Conservation (phyloP, 108 stramenopile genomes). For the Cyclotella baltica region DNA sequence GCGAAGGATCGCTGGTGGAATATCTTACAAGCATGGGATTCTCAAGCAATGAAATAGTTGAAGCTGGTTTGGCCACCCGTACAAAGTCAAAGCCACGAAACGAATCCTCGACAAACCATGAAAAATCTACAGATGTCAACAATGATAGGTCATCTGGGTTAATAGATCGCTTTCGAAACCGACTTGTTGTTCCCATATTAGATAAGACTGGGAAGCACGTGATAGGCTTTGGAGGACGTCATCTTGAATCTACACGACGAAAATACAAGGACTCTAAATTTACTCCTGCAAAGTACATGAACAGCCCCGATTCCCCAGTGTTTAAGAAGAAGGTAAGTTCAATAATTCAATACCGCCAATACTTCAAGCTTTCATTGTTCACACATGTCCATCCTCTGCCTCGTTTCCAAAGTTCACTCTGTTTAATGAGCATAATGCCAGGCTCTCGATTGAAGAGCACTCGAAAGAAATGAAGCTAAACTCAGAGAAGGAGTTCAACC, state of each 20-base stretch:
- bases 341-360: background rate
- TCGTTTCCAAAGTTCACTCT: slow-evolving; percentile 65
- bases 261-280: slow-evolving; percentile 31
- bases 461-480: background rate
- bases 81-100: slow-evolving; percentile 44
- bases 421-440: slow-evolving; percentile 82
- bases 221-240: slow-evolving; percentile 81
- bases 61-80: slow-evolving; percentile 85
- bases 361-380: slow-evolving; percentile 69
- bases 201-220: slow-evolving; percentile 70
- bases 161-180: slow-evolving; percentile 85
- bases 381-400: too few species aligned
- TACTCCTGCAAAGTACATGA: slow-evolving; percentile 88
- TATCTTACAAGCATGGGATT: slow-evolving; percentile 72
- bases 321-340: slow-evolving; percentile 75
- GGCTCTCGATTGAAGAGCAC: slow-evolving; percentile 44
- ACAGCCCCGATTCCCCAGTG: slow-evolving; percentile 88
- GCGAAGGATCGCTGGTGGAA: slow-evolving; percentile 81
- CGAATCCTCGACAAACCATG: slow-evolving; percentile 16
- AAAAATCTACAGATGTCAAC: slow-evolving; percentile 7
- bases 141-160: slow-evolving; percentile 42
- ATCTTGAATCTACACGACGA: slow-evolving; percentile 40
- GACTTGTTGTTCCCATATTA: slow-evolving; percentile 84
- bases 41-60: slow-evolving; percentile 77
- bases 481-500: background rate